These are phyloP conservation scores for Piper longum DNA, from an alignment of 164 flowering plant species.

Conservation along the genomic window DNA sequence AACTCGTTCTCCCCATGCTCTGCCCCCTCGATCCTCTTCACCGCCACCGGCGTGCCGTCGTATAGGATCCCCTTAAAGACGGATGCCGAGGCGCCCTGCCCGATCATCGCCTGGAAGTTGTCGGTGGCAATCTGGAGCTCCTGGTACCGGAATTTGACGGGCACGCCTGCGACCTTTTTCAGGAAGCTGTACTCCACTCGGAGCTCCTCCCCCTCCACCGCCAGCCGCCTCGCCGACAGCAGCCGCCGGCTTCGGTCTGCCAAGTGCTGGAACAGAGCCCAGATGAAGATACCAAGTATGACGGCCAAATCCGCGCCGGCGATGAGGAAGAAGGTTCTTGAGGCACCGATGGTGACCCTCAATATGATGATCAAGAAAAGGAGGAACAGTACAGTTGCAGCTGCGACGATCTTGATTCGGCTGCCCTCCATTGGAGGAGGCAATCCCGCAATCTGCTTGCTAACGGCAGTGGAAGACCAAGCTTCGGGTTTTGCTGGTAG, in stretches of 20 bases:
- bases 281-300: constrained; percentile 26
- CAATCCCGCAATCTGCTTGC: neutral
- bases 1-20: constrained; percentile 67
- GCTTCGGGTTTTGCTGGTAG: neutral
- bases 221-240: constrained; percentile 17
- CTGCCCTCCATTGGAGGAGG: constrained; percentile 43
- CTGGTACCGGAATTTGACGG: constrained; percentile 41
- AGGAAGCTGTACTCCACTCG: constrained; percentile 75
- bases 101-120: constrained; percentile 40
- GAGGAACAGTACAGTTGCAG: constrained; percentile 15
- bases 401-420: constrained; percentile 25
- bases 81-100: constrained; percentile 61
- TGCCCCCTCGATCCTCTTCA: constrained; percentile 53
- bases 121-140: constrained; percentile 72
- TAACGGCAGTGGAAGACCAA: neutral
- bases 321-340: constrained; percentile 40
- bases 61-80: constrained; percentile 69
- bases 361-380: constrained; percentile 28
- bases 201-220: constrained; percentile 47
- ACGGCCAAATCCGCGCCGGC: constrained; percentile 36
- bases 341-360: constrained; percentile 24
- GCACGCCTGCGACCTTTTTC: constrained; percentile 70
- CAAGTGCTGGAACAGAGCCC: constrained; percentile 15
- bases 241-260: constrained; percentile 13
- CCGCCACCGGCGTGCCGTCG: constrained; percentile 72